Evolutionary conservation across 2,329 filamentous ascomycete genomes (phyloP), one percentile per base, ranked within the genome.

Genomic region (Colletotrichum siamense): DNA sequence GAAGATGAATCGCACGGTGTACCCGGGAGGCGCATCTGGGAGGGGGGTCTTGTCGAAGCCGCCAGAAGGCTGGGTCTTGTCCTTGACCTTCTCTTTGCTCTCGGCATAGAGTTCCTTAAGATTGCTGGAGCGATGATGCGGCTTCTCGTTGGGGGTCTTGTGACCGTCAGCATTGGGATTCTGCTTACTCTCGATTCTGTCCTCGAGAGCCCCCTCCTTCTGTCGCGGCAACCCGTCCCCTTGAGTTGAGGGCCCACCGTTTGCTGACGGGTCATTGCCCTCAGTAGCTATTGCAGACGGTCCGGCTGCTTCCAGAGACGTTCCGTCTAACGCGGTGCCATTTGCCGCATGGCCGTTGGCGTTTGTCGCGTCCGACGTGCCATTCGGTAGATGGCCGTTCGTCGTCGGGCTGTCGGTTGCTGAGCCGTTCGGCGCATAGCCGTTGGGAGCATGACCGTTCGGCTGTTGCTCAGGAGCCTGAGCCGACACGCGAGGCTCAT

Each of bases 1-100:
- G 82, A 99, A 95, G 67, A 92, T 96, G 86, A 99, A 94, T 82
- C 93, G 94, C 78, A 98, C 83, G 0, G 95, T 98, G 85, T 94
- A 98, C 30, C 96, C 96, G 9, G 93, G 92, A 10, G 94, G 93
- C 6, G 92, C 92, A 80, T 91, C 85, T 1, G 95, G 95, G 10
- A 98, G 88, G 2, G 95, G 95, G 1, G 95, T 98, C 44, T 87
- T 84, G 84, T 98, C 96, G 83, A 92, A 97, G 39, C 96, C 96
- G 34, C 96, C 96, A 0, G 93, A 91, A 0, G 95, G 95, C 36
- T 89, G 85, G 6, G 83, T 79, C 74, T 84, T 86, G 52, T 79
- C 82, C 81, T 86, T 87, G 16, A 85, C 69, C 71, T 84, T 85
- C 63, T 86, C 79, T 74, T 84, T 86, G 59, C 84, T 82, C 26